Evolutionary conservation across 352 stramenopile genomes (phyloP).

Genomic region (Thalassiosira exigua): DNA sequence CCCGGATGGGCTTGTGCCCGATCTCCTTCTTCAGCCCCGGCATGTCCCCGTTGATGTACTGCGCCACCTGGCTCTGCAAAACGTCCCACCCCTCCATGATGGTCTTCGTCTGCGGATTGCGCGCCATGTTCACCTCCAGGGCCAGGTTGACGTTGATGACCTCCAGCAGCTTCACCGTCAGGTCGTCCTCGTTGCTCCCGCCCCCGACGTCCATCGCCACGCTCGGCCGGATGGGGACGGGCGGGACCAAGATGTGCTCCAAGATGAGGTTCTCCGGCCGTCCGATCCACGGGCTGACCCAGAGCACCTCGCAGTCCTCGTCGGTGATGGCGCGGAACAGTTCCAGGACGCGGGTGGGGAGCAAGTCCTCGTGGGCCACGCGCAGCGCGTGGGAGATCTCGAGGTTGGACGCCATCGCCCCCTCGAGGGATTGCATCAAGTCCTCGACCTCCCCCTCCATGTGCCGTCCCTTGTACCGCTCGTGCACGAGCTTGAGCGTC

Average conservation of each 20-base stretch:
- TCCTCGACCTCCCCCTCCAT: constrained; percentile 75
- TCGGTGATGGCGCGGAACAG: constrained; percentile 96
- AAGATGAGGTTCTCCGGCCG: constrained; percentile 98
- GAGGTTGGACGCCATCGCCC: constrained; percentile 71
- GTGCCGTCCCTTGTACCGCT: constrained; percentile 91
- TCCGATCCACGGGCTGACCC: constrained; percentile 93
- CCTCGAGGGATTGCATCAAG: constrained; percentile 67
- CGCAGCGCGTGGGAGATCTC: constrained; percentile 62
- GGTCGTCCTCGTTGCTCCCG: constrained; percentile 98
- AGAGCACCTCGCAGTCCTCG: constrained; percentile 97
- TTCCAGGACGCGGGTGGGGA: constrained; percentile 87
- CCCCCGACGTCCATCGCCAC: constrained; percentile 95
- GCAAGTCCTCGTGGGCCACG: constrained; percentile 83
- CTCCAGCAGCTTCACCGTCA: constrained; percentile 99
- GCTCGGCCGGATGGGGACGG: constrained; percentile 98
- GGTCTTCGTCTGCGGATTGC: constrained; percentile 96
- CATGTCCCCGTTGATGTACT: constrained; percentile 99
- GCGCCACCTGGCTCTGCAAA: constrained; percentile 94
- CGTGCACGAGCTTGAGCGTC: constrained; percentile 98
- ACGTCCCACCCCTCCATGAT: constrained; percentile 99
- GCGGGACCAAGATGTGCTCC: constrained; percentile 96
- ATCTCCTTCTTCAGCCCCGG: constrained; percentile 95
- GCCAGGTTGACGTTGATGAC: constrained; percentile 99
- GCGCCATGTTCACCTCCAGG: constrained; percentile 91
- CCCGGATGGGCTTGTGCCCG: constrained; percentile 94